These are phyloP conservation scores for Botrytis tulipae DNA, from an alignment of 2,329 filamentous ascomycete species.

Conservation along the genomic window DNA sequence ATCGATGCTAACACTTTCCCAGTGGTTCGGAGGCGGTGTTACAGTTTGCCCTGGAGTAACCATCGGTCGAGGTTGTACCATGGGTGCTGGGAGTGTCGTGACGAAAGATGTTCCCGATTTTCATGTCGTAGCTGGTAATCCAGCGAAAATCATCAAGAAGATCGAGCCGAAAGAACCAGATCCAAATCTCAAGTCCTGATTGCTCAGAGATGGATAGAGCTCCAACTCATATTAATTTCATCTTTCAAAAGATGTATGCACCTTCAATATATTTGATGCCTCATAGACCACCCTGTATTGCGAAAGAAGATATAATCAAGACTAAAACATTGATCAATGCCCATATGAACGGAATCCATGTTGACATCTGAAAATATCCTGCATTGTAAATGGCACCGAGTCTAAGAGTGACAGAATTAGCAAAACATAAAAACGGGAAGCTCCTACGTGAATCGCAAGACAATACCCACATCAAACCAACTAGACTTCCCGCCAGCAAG, in stretches of 20 bases:
- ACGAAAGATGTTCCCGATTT: constrained; percentile 71
- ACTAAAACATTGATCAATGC: constrained; percentile 65
- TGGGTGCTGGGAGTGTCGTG: constrained; percentile 81
- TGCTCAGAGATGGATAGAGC: not conserved
- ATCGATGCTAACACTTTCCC: not conserved
- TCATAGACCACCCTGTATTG: constrained; percentile 67
- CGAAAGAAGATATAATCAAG: constrained; percentile 67
- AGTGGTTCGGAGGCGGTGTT: constrained; percentile 70
- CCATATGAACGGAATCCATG: constrained; percentile 73
- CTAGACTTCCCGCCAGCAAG: constrained; percentile 63
- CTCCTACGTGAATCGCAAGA: not conserved
- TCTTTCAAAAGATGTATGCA: not conserved
- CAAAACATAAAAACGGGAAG: not conserved
- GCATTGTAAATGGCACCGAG: constrained; percentile 65
- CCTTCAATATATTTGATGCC: not conserved
- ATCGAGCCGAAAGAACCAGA: constrained; percentile 40
- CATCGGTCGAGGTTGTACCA: constrained; percentile 69
- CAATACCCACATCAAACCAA: constrained; percentile 60
- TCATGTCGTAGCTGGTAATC: constrained; percentile 64
- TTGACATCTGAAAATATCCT: constrained; percentile 70
- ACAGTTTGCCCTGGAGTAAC: constrained; percentile 73
- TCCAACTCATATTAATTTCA: not conserved
- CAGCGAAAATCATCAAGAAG: constrained; percentile 55
- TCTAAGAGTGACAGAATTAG: constrained; percentile 33
- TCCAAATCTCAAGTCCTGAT: constrained; percentile 24